These are phyloP conservation scores for Beauveria sp. DNA, from an alignment of 2,329 filamentous ascomycete genomes.

Conservation along the genomic window DNA sequence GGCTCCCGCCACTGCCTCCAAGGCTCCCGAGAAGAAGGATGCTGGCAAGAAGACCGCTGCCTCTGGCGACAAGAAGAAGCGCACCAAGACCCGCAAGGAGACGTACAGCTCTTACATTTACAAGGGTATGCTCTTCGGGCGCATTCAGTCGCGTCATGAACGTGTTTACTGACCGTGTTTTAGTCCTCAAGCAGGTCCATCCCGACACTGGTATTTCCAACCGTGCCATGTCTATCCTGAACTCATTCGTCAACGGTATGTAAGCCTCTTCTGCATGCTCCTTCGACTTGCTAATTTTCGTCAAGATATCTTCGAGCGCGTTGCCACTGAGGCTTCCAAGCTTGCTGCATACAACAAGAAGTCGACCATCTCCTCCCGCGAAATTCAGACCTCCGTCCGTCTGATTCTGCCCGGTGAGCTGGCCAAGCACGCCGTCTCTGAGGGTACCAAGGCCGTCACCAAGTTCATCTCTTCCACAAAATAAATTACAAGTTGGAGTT, in stretches of 20 bases:
- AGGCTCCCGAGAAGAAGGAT: slow-evolving; percentile 92
- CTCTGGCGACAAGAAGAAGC: slow-evolving; percentile 99
- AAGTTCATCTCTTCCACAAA: slow-evolving; percentile 99
- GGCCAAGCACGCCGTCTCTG: slow-evolving; percentile 98
- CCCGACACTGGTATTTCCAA: slow-evolving; percentile 99
- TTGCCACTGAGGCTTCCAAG: slow-evolving; percentile 97
- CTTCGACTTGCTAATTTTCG: background rate
- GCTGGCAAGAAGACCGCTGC: slow-evolving; percentile 99
- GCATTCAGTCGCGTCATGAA: background rate
- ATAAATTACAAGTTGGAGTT: slow-evolving; percentile 54
- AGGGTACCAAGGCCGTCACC: slow-evolving; percentile 99
- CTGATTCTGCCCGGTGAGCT: slow-evolving; percentile 97
- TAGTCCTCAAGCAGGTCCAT: slow-evolving; percentile 99
- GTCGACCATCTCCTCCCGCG: slow-evolving; percentile 97
- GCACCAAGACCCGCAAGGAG: slow-evolving; percentile 99
- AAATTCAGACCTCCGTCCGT: slow-evolving; percentile 98
- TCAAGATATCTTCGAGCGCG: slow-evolving; percentile 95
- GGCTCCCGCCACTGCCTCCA: slow-evolving; percentile 70
- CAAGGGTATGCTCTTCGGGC: slow-evolving; percentile 63
- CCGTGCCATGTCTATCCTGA: slow-evolving; percentile 98
- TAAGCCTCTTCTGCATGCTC: too few species aligned
- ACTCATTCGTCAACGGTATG: slow-evolving; percentile 98
- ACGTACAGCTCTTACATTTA: slow-evolving; percentile 99
- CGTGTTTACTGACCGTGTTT: slow-evolving; percentile 14
- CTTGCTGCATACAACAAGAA: slow-evolving; percentile 99